Evolutionary conservation across 345 rosid species (phyloP), one percentile per base, ranked within the genome.

Genomic region (Theobroma cacao): DNA sequence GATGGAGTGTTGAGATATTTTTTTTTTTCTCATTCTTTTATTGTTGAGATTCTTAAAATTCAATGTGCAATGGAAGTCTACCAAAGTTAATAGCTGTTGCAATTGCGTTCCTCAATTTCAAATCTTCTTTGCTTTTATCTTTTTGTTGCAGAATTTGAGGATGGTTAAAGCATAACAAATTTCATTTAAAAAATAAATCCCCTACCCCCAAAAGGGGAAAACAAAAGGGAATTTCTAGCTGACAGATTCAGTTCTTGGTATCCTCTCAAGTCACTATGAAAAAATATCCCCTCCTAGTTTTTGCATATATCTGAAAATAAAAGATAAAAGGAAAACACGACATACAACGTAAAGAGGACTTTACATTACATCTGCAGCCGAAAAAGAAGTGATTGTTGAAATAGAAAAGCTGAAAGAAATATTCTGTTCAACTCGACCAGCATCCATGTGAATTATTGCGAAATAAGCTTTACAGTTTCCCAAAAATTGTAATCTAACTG

Each of bases 41-140:
- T 77, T 43, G 10, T 24, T 47, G n/a, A 36, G 15, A 31, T 24
- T 59, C 40, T 24, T n/a, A 60, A 56, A 50, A 11, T 33, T 63
- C 40, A 63, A 63, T 63, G 68, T 33, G 68, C 33, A 33, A 33
- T 63, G 11, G 7, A 17, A 62, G 17, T 9, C 66, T 63, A 17
- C 18, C 52, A 41, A 63, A 50, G 50, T 17, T 30, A 64, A 55
- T 59, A 68, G 81, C 81, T 60, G 20, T 59, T 59, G 36, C 36
- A 60, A 60, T 58, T 58, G 33, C 31, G 12, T 60, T 28, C 61
- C 61, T 24, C 36, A 60, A 55, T 26, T 28, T 33, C 10, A 5
- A 58, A 26, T 58, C 31, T 22, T 9, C 1, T 55, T n/a, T 3
- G 22, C 22, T 50, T 18, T 13, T 47, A 4, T 50, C 22, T 5